Conservation (phyloP, 345 rosid species). For the Toxicodendron radicans region DNA sequence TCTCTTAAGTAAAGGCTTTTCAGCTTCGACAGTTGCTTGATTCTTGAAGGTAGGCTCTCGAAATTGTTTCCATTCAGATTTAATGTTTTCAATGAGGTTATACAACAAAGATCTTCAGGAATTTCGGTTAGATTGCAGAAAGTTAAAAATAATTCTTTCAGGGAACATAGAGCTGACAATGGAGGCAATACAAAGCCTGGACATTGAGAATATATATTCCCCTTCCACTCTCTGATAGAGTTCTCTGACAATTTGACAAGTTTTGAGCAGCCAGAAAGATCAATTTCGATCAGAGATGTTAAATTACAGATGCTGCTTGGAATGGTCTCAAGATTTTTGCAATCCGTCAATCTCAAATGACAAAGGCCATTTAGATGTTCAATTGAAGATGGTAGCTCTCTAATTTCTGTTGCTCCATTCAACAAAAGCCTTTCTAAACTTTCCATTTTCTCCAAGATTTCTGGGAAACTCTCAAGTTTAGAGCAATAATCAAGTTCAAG, state of each 20-base stretch:
- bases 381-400: no score
- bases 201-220: no score
- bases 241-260: not conserved
- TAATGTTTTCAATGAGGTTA: not conserved
- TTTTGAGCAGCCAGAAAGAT: not conserved
- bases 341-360: not conserved
- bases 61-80: not conserved
- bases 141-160: not conserved
- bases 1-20: no score
- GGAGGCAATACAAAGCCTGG: no score
- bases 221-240: no score
- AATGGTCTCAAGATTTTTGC: not conserved
- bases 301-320: not conserved
- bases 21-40: not conserved
- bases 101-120: not conserved
- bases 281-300: not conserved
- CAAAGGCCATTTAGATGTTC: no score
- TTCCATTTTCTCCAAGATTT: conserved; percentile 28
- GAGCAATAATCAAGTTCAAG: not conserved
- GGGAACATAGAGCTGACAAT: not conserved
- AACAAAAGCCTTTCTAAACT: conserved; percentile 19
- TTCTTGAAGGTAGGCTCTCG: not conserved
- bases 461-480: conserved; percentile 16
- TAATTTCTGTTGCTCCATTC: conserved; percentile 27
- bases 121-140: not conserved